Evolutionary conservation across 2,329 filamentous ascomycete genomes (phyloP).

Genomic region (Sarocladiaceae sp.): DNA sequence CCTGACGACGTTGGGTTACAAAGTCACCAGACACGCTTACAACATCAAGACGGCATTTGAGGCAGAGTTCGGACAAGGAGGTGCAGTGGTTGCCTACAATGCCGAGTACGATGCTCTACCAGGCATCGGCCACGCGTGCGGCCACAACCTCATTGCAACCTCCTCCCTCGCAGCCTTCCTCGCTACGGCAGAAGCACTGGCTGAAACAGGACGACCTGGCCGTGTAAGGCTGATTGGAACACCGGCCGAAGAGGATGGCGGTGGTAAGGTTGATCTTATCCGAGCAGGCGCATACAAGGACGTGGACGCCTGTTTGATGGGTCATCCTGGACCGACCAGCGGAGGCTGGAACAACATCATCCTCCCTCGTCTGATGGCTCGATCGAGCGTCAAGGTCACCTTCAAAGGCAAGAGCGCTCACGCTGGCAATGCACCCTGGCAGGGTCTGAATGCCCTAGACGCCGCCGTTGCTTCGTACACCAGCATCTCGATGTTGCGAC

Average conservation of each 20-base stretch:
- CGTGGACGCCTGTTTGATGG: conserved; percentile 12
- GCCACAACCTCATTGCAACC: conserved; percentile 24
- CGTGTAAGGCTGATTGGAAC: conserved; percentile 35
- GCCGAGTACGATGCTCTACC: conserved; percentile 34
- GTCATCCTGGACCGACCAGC: conserved; percentile 6
- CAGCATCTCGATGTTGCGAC: conserved; percentile 40
- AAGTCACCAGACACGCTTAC: not conserved
- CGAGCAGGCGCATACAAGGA: conserved; percentile 20
- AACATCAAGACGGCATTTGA: not conserved
- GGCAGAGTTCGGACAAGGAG: not conserved
- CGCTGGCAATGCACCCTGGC: conserved; percentile 43
- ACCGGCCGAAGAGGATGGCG: conserved; percentile 37
- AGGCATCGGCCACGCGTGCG: conserved; percentile 31
- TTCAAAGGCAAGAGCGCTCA: conserved; percentile 42
- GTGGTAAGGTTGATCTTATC: conserved; percentile 39
- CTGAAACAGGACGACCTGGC: conserved; percentile 21
- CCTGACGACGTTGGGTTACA: conserved; percentile 12
- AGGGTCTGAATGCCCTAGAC: conserved; percentile 47
- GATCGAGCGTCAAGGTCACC: conserved; percentile 16
- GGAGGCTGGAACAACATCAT: conserved; percentile 13
- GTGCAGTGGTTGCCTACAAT: conserved; percentile 35
- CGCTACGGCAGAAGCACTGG: conserved; percentile 23
- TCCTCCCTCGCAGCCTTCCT: conserved; percentile 28
- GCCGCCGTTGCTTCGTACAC: conserved; percentile 37
- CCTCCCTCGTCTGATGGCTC: conserved; percentile 11